These are phyloP conservation scores for Fusarium buxicola DNA, from an alignment of 2,329 filamentous ascomycete species.

Conservation along the genomic window DNA sequence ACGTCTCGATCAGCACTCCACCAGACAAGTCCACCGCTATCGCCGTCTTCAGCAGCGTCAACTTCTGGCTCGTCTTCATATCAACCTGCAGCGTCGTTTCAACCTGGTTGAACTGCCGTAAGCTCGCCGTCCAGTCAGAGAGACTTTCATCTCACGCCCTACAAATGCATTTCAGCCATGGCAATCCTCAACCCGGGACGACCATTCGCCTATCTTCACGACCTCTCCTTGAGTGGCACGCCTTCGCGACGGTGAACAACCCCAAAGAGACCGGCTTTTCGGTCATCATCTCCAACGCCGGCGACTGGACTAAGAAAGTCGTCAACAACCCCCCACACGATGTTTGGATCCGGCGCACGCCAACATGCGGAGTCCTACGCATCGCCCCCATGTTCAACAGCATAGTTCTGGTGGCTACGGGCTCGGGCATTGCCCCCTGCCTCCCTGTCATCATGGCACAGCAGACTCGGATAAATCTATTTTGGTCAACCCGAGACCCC, in stretches of 20 bases:
- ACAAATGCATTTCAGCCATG: conserved; percentile 73
- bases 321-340: conserved; percentile 68
- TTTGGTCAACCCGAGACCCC: conserved; percentile 72
- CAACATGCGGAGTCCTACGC: conserved; percentile 72
- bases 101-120: conserved; percentile 76
- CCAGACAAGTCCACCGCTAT: conserved; percentile 45
- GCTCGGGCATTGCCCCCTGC: conserved; percentile 73
- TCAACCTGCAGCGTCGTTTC: conserved; percentile 72
- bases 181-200: conserved; percentile 56
- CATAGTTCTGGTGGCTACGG: conserved; percentile 73
- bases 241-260: conserved; percentile 76
- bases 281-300: conserved; percentile 73
- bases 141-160: conserved; percentile 75
- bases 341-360: conserved; percentile 73
- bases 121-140: conserved; percentile 70
- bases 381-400: conserved; percentile 71
- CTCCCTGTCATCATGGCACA: conserved; percentile 62
- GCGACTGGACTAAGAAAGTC: conserved; percentile 71
- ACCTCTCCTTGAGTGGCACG: conserved; percentile 75
- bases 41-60: conserved; percentile 50
- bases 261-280: conserved; percentile 65
- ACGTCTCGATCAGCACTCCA: conserved; percentile 67
- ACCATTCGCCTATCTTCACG: conserved; percentile 68
- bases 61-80: conserved; percentile 72
- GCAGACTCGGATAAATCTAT: conserved; percentile 61